These are phyloP conservation scores for Aspergillus felis DNA, from an alignment of 2,329 filamentous ascomycete genomes.

Conservation along the genomic window DNA sequence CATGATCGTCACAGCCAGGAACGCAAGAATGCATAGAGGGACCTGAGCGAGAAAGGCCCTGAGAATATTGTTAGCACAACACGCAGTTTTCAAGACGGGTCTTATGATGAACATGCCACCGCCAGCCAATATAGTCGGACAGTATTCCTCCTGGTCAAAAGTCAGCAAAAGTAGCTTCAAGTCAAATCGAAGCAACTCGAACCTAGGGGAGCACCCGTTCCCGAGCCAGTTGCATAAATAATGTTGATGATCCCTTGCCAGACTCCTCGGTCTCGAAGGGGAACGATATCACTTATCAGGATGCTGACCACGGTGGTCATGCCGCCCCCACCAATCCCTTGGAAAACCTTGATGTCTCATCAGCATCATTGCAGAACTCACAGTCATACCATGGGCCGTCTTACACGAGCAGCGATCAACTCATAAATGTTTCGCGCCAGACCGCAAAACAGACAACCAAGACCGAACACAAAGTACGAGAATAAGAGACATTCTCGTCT, in stretches of 20 bases:
- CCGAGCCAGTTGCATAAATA: slow-evolving; percentile 65
- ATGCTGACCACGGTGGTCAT: slow-evolving; percentile 69
- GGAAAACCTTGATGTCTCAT: slow-evolving; percentile 43
- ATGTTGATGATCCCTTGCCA: slow-evolving; percentile 75
- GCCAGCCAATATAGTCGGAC: slow-evolving; percentile 71
- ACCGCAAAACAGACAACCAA: slow-evolving; percentile 51
- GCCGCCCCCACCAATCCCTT: slow-evolving; percentile 66
- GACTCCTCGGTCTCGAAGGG: slow-evolving; percentile 64
- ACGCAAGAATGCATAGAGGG: slow-evolving; percentile 64
- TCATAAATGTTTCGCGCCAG: slow-evolving; percentile 61
- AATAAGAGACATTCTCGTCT: slow-evolving; percentile 50
- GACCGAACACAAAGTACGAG: slow-evolving; percentile 52
- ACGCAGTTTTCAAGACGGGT: not conserved
- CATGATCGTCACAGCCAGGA: slow-evolving; percentile 59
- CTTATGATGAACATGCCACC: slow-evolving; percentile 52
- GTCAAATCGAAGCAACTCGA: slow-evolving; percentile 1
- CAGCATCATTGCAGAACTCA: not conserved
- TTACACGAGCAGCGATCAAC: slow-evolving; percentile 59
- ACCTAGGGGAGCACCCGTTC: slow-evolving; percentile 65
- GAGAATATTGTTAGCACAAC: slow-evolving; percentile 11
- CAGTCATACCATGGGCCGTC: slow-evolving; percentile 23
- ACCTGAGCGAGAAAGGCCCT: slow-evolving; percentile 70
- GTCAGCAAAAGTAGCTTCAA: slow-evolving; percentile 10
- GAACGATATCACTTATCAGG: slow-evolving; percentile 66
- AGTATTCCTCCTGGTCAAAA: slow-evolving; percentile 52